A percentile compares a stretch with the other conserved stretches of the same genome.
Evolutionary conservation across 768 basidiomycete species (phyloP).

Genomic region (Phanerodontia chrysosporium): DNA sequence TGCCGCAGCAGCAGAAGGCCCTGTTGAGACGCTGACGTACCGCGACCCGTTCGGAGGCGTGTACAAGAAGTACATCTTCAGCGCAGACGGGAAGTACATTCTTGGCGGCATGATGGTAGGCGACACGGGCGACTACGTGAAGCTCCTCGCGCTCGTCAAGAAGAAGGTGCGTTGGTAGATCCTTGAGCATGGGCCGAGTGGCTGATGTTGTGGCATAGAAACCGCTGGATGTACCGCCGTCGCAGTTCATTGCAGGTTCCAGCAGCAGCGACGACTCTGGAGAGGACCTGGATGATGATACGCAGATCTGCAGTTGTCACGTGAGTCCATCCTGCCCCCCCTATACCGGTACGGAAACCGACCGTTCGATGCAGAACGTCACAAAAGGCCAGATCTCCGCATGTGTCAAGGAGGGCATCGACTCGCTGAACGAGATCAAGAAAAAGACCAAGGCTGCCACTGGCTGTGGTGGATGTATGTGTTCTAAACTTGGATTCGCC

Average conservation of each 20-base stretch:
- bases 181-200: too few species aligned
- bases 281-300: slow-evolving; percentile 65
- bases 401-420: slow-evolving; percentile 47
- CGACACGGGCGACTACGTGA: slow-evolving; percentile 62
- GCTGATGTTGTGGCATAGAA: too few species aligned
- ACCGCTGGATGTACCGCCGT: slow-evolving; percentile 58
- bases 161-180: slow-evolving; percentile 53
- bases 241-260: slow-evolving; percentile 61
- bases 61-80: slow-evolving; percentile 79
- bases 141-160: slow-evolving; percentile 65
- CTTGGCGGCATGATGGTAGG: slow-evolving; percentile 83
- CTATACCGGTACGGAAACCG: background rate
- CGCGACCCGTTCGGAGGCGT: slow-evolving; percentile 66
- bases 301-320: slow-evolving; percentile 71
- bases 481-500: background rate
- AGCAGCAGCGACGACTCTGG: slow-evolving; percentile 51
- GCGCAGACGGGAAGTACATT: slow-evolving; percentile 63
- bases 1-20: slow-evolving; percentile 29
- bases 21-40: slow-evolving; percentile 60
- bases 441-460: slow-evolving; percentile 65
- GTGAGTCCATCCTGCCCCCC: slow-evolving; percentile 23
- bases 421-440: slow-evolving; percentile 52
- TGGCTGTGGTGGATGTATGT: slow-evolving; percentile 62
- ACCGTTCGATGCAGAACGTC: slow-evolving; percentile 44
- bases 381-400: slow-evolving; percentile 51